Evolutionary conservation across 306 rosid genomes (phyloP), one percentile per base, ranked within the genome.

Genomic region (Alnus glutinosa): DNA sequence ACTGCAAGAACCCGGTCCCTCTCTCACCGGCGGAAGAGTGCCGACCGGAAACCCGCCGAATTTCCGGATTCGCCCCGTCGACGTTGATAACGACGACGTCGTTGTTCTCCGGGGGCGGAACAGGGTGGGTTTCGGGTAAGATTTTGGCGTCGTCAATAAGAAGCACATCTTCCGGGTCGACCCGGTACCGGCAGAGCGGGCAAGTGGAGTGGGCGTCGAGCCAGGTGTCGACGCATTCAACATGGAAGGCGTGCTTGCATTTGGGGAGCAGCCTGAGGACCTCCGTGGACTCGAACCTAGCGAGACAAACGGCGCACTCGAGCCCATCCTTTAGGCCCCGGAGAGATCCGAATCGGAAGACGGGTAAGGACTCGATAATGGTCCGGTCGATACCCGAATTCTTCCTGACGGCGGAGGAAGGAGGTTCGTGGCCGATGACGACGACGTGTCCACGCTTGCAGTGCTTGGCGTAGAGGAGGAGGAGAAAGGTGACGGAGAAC

Each of bases 191-290:
- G 36, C 97, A 95, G 3, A 95, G 92, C 3, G 99, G 98, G 37
- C 97, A 95, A 1, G 99, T 93, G 11, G 99, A 95, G 82, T 95
- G 99, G 7, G 99, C 98, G 81, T 95, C 99, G 15, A 95, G 90
- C 99, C 99, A 95, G 9, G 98, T 95, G 74, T 95, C 99, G 4
- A 95, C 97, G 83, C 99, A 95, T 62, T 95, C 99, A 5, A 93
- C 94, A 66, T 95, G 99, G 81, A 95, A 95, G 9, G 96, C 99
- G 81, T 95, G 99, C 52, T 89, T 88, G 82, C 98, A 95, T 49
- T 95, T 95, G 1, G 96, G 99, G 5, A 95, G 89, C 64, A 95
- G 82, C 2, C 96, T 85, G 19, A 95, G 92, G 69, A 95, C 84
- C 79, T 95, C 98, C 2, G 87, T n/a, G 1, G 85, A 18, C 13